These are phyloP conservation scores for Eucalyptus fibrosa DNA, from an alignment of 345 rosid species.

Conservation along the genomic window DNA sequence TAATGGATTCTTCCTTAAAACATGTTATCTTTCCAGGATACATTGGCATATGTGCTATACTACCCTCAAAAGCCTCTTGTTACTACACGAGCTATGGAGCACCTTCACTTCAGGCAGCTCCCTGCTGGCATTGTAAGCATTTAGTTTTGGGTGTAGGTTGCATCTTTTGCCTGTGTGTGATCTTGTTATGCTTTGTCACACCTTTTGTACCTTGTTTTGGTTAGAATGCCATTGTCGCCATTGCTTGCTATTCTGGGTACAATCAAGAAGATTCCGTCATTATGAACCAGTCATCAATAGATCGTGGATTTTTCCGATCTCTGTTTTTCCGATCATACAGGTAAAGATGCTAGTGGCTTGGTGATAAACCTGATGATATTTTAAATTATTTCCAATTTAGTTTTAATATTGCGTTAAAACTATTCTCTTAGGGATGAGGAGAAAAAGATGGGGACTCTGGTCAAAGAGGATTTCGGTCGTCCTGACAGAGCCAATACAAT, in stretches of 20 bases:
- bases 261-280: slow-evolving; percentile 99
- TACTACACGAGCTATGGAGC: slow-evolving; percentile 99
- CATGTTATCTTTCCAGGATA: slow-evolving; percentile 42
- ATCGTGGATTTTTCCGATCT: slow-evolving; percentile 94
- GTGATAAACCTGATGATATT: background rate
- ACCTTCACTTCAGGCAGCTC: slow-evolving; percentile 98
- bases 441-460: slow-evolving; percentile 98
- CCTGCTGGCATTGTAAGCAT: slow-evolving; percentile 94
- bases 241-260: slow-evolving; percentile 95
- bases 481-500: slow-evolving; percentile 85
- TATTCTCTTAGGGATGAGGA: slow-evolving; percentile 70
- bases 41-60: slow-evolving; percentile 91
- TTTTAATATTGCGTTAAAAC: background rate
- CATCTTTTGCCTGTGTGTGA: background rate
- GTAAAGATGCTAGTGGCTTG: slow-evolving; percentile 5
- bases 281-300: slow-evolving; percentile 96
- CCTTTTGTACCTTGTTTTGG: background rate
- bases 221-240: slow-evolving; percentile 96
- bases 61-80: slow-evolving; percentile 98
- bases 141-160: background rate
- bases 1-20: background rate
- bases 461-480: slow-evolving; percentile 94
- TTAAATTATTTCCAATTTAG: background rate
- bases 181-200: background rate
- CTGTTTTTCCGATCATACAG: slow-evolving; percentile 92